These are phyloP conservation scores for Musa balbisiana DNA, from an alignment of 202 grass and related monocot genomes.

Conservation along the genomic window DNA sequence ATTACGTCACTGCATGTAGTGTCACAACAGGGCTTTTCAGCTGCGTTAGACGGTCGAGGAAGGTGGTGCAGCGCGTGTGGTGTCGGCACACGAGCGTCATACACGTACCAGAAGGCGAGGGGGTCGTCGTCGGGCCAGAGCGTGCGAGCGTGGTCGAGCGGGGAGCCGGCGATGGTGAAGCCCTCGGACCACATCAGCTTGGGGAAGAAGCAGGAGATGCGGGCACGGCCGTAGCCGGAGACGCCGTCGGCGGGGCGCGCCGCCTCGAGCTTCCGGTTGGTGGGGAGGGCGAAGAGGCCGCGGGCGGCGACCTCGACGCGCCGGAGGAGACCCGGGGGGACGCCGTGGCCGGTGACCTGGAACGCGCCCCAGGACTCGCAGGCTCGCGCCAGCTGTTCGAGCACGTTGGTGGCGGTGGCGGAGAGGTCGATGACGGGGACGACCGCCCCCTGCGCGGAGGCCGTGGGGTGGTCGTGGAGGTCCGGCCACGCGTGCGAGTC, in stretches of 20 bases:
- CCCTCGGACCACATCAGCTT: conserved; percentile 99
- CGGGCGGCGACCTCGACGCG: conserved; percentile 40
- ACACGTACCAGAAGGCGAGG: conserved; percentile 61
- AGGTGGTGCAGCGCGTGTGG: too few species aligned
- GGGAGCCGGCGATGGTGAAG: conserved; percentile 62
- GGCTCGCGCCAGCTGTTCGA: conserved; percentile 26
- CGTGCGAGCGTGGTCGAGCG: conserved; percentile 49
- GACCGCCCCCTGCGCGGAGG: conserved; percentile 14
- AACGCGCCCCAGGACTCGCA: conserved; percentile 82
- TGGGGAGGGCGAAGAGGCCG: conserved; percentile 70
- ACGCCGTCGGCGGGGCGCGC: conserved; percentile 38
- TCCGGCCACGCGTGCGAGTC: conserved; percentile 75
- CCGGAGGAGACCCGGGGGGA: conserved; percentile 33
- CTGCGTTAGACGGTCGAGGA: conserved; percentile 7
- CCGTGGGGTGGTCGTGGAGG: conserved; percentile 43
- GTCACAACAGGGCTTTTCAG: not conserved
- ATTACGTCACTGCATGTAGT: not conserved
- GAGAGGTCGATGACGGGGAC: conserved; percentile 71
- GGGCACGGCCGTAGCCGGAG: conserved; percentile 68
- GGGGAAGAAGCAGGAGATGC: conserved; percentile 89
- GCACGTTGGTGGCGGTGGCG: conserved; percentile 1
- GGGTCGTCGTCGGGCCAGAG: conserved; percentile 85
- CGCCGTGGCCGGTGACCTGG: conserved; percentile 56
- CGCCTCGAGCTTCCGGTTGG: conserved; percentile 57
- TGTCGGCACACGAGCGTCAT: not conserved